Evolutionary conservation across 345 rosid species (phyloP), one percentile per base, ranked within the genome.

Genomic region (Pseudoturritis turrita): DNA sequence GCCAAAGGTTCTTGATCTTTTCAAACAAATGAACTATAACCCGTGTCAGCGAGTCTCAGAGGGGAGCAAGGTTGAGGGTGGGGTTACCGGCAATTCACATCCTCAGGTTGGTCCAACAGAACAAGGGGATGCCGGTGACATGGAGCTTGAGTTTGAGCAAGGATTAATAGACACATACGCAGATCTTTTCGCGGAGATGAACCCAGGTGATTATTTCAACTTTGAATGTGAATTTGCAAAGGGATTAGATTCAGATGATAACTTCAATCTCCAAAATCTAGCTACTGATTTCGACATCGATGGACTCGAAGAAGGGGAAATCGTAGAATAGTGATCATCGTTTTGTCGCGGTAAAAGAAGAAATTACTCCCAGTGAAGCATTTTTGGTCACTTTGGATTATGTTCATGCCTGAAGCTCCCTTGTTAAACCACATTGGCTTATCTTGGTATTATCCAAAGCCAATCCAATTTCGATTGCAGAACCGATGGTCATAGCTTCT

Each of bases 231-330:
- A 79, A 14, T 74, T 78, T 73, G 64, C 77, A 44, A 75, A 78
- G 73, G 81, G 81, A 57, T 76, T 62, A 29, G 79, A 67, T 69
- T 71, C 53, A 17, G 77, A 71, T 58, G 85, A 73, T 29, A 62
- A 55, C 33, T 67, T 17, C n/a, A 73, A 33, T 65, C 70, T 75
- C 56, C 44, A 52, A 33, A 71, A 57, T 76, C 60, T 60, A 4
- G 64, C 71, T 40, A 65, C 51, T 47, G 65, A 26, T 49, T 52
- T 65, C 31, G 15, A 60, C 22, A 57, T 15, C 6, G 84, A 83
- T 65, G 98, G 83, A 62, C 75, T 86, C 65, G 98, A 94, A 84
- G 98, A 94, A 77, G 96, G 95, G 18, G 98, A 91, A 72, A 89
- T 91, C 72, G 70, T 67, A 14, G 85, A 90, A 54, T 89, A 58